Evolutionary conservation across 371 early-diverging fungal genomes (phyloP).

Genomic region (Catenaria anguillulae): DNA sequence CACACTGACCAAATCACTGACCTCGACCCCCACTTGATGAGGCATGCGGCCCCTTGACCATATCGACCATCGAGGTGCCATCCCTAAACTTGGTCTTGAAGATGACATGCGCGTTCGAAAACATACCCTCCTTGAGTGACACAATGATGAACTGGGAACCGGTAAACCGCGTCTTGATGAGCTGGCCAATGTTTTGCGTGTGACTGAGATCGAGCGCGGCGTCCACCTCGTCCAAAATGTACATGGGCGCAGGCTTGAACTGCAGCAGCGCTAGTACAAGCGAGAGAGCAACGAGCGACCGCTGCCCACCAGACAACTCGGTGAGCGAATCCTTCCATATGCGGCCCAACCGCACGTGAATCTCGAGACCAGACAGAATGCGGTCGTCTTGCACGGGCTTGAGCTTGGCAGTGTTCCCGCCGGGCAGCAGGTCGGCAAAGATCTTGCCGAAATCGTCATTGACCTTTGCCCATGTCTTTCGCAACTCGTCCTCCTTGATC

Average conservation of each 20-base stretch:
- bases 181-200: constrained; percentile 97
- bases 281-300: constrained; percentile 93
- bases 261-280: constrained; percentile 93
- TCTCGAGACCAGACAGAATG: constrained; percentile 78
- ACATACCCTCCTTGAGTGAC: constrained; percentile 99
- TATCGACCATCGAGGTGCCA: constrained; percentile 88
- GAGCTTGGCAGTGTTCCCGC: constrained; percentile 65
- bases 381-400: constrained; percentile 64
- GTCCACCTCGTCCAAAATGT: constrained; percentile 99
- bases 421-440: constrained; percentile 84
- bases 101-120: constrained; percentile 96
- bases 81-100: constrained; percentile 92
- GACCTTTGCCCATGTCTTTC: constrained; percentile 79
- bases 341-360: constrained; percentile 91
- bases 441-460: constrained; percentile 90
- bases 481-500: constrained; percentile 76
- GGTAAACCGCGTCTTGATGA: constrained; percentile 88
- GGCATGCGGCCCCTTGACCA: not conserved
- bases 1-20: too few species aligned
- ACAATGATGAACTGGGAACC: constrained; percentile 99
- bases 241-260: constrained; percentile 99
- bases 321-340: constrained; percentile 95
- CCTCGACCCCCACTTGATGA: too few species aligned
- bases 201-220: constrained; percentile 97
- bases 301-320: constrained; percentile 98